phyloP scores from a whole-genome alignment of 2,329 filamentous ascomycete genomes.

The Geosmithia putterillii region DNA sequence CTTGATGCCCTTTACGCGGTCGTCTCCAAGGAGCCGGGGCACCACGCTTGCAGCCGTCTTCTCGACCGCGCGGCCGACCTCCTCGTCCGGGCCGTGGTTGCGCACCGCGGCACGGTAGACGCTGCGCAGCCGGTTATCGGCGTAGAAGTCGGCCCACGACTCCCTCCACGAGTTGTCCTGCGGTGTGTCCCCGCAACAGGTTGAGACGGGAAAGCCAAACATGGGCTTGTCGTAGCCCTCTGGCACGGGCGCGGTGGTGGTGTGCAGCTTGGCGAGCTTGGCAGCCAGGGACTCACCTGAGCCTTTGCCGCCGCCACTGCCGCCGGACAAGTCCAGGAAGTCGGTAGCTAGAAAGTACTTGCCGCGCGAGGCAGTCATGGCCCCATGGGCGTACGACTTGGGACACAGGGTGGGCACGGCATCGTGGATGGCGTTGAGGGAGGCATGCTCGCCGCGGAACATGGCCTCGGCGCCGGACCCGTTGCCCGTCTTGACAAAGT shows the following conservation, averaged over 20 bases:
- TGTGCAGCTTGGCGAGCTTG: conserved; percentile 71
- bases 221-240: conserved; percentile 43
- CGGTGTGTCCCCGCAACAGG: conserved; percentile 61
- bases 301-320: conserved; percentile 11
- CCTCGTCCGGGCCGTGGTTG: conserved; percentile 51
- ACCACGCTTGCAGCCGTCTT: conserved; percentile 52
- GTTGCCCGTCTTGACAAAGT: conserved; percentile 61
- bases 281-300: conserved; percentile 50
- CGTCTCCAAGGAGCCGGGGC: conserved; percentile 60
- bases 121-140: conserved; percentile 56
- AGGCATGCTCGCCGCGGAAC: conserved; percentile 72
- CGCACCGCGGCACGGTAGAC: conserved; percentile 46
- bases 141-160: conserved; percentile 76
- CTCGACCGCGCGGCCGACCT: conserved; percentile 53
- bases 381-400: conserved; percentile 59
- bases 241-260: conserved; percentile 56
- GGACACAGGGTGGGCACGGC: conserved; percentile 67
- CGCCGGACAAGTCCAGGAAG: conserved; percentile 52
- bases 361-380: conserved; percentile 35
- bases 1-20: conserved; percentile 48
- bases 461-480: conserved; percentile 50
- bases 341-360: conserved; percentile 58
- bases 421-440: conserved; percentile 68
- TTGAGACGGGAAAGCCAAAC: conserved; percentile 77
- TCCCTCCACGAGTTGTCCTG: conserved; percentile 60